Base-by-base conservation (phyloP, 768 basidiomycete genomes). In the Xerocomellus chrysenteron region DNA sequence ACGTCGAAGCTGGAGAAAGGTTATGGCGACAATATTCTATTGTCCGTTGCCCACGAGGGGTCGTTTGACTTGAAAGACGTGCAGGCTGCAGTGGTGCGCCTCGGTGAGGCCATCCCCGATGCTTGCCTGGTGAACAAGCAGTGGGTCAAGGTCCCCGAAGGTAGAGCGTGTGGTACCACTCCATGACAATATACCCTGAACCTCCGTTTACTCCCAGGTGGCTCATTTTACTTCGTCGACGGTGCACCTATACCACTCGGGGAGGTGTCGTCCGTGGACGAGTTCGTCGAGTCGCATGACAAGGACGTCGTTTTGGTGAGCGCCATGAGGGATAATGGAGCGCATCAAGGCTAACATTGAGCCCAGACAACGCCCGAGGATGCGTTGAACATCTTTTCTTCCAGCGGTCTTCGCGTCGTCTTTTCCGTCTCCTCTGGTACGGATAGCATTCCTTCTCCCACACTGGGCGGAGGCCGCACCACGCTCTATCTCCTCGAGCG, bases 401-500 rank as follows among this genome's bases (percentile, higher is more conserved):
- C 67, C 6, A 67, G 77, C 5, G 74, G 80, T 19, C 73, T 87
- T 4, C 76, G 83, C 9, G 67, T 78, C 21, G 60, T 85, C 54
- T 73, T 82, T 55, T 58, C 73, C 54, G 62, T 74, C 39, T 78
- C 78, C 50, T 32, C 49, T 36, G 58, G 62, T 4, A 13, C 54
- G 0, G 49, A 55, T 10, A 4, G 10, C 26, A 1, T 26, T 2
- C 35, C 55, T 17, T 66, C 72, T 4, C 52, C 66, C n/a, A 58
- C 56, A 1, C 2, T 62, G 4, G 65, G 65, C 8, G 65, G 60
- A 0, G 56, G 59, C 3, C 24, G 35, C 4, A 9, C 60, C 19
- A 69, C 71, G 10, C 70, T 87, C 26, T 80, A 81, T 65, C 72
- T 86, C 30, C 78, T 87, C 58, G 82, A 86, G 67, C 76, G 80